Base-by-base conservation (phyloP, 2,329 filamentous ascomycete species). In the Scopulariopsis brevicaulis region DNA sequence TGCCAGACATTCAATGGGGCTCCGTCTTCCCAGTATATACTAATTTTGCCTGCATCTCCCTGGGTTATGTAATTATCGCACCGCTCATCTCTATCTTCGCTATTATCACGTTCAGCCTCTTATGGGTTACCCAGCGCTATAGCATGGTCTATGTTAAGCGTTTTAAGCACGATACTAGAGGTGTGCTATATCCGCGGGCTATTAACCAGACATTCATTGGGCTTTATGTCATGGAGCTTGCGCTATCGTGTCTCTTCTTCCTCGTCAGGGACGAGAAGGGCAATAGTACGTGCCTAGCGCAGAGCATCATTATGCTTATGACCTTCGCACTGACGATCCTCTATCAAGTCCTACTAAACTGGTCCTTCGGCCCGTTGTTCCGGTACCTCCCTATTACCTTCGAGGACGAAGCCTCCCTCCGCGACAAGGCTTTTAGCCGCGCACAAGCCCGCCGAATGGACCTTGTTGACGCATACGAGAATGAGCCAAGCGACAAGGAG, bases 201-300 rank as follows among this genome's bases (percentile, higher is more conserved):
- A 89, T 97, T 72, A 96, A 96, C 67, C 93, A 96, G 68, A 88
- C 94, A 0, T 97, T 99, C 67, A 94, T 90, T 0, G 94, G 94
- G 0, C 74, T 99, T 0, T 99, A 99, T 66, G 84, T 96, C 61
- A 94, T 99, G 86, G 91, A 97, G 66, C 76, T 96, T 2, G 92
- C 87, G 64, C 78, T 97, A 58, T 85, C 96, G 52, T 93, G 92
- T 40, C 77, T 96, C 24, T 97, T 97, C 73, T 91, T 96, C 72
- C 77, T 96, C 24, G 83, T 87, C 2, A 68, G 76, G 43, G 79
- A 91, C 60, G 75, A 80, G 1, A 53, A 81, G 0, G 75, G 75
- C 0, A 66, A 76, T 0, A 74, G 77, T 8, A 74, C 79, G 0
- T 94, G 90, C 67, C 77, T 86, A 24, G 78, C 87, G 0, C 93